A percentile compares a stretch with the other conserved stretches of the same genome.
Evolutionary conservation across 2,329 filamentous ascomycete species (phyloP).

Genomic region (Capronia coronata): DNA sequence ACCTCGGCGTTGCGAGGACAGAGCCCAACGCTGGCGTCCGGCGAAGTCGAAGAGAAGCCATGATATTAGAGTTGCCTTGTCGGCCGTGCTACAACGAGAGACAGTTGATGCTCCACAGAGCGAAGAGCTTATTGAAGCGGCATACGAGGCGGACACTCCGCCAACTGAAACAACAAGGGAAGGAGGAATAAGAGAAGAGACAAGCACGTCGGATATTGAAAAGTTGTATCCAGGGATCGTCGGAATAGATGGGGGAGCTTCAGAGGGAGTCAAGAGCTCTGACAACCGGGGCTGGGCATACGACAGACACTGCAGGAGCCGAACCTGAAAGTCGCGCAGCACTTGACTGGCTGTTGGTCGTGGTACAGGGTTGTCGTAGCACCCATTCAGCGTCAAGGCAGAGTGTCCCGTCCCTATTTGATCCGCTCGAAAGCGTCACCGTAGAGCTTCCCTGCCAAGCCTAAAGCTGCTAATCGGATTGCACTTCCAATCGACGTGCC

Average conservation of each 20-base stretch:
- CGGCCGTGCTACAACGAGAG: conserved; percentile 8
- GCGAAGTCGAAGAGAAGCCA: conserved; percentile 26
- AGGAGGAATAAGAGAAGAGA: conserved; percentile 1
- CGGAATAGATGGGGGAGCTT: conserved; percentile 13
- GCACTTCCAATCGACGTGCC: conserved; percentile 23
- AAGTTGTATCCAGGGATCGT: neutral
- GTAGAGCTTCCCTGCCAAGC: conserved; percentile 13
- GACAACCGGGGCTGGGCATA: conserved; percentile 11
- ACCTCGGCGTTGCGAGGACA: conserved; percentile 19
- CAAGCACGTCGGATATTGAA: conserved; percentile 1
- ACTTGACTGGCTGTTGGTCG: neutral
- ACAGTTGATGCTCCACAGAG: conserved; percentile 20
- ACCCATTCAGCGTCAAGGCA: no score
- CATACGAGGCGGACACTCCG: conserved; percentile 20
- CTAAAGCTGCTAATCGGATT: conserved; percentile 5
- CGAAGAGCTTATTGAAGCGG: conserved; percentile 16
- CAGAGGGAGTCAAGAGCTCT: conserved; percentile 12
- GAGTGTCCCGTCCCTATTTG: neutral
- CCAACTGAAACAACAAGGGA: conserved; percentile 9
- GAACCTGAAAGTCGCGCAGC: conserved; percentile 10
- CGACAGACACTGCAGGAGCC: conserved; percentile 1
- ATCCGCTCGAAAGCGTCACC: neutral
- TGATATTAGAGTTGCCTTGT: conserved; percentile 7
- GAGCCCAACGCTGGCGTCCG: conserved; percentile 22
- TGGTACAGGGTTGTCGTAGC: no score